Percentiles rank a stretch among this genome's conserved stretches.
Evolutionary conservation across 1,284 basidiomycete genomes (phyloP).

Genomic region (Polyporus tsugae): DNA sequence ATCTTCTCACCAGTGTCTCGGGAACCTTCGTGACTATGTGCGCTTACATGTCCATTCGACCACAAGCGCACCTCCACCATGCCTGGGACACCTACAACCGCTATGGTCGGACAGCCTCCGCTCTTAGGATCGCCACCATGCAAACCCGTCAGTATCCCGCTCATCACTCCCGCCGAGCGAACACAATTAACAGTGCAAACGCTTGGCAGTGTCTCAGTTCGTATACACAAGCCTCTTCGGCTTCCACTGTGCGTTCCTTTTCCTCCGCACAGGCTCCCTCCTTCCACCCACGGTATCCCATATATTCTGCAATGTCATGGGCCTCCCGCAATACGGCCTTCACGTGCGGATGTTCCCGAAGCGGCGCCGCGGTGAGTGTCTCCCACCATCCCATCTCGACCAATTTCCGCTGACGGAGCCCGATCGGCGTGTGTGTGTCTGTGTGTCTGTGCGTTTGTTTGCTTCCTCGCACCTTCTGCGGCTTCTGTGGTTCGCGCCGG

Average conservation of each 20-base stretch:
- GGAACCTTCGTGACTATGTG: conserved; percentile 4
- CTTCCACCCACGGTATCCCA: conserved; percentile 78
- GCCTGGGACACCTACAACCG: conserved; percentile 85
- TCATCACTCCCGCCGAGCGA: neutral
- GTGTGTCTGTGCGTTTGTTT: conserved; percentile 2
- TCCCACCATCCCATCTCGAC: neutral
- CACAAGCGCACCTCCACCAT: conserved; percentile 89
- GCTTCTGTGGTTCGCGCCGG: neutral
- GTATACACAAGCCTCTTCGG: conserved; percentile 93
- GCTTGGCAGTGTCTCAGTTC: conserved; percentile 79
- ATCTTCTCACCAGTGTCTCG: neutral
- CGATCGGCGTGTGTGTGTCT: conserved; percentile 8
- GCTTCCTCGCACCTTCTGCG: neutral
- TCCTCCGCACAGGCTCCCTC: conserved; percentile 79
- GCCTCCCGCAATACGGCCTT: conserved; percentile 67
- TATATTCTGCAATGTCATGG: conserved; percentile 95
- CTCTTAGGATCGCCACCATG: conserved; percentile 68
- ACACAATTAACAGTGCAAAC: neutral
- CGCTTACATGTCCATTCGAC: conserved; percentile 5
- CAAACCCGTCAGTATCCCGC: conserved; percentile 59
- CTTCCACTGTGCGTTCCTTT: conserved; percentile 87
- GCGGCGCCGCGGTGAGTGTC: conserved; percentile 38
- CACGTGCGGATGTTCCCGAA: conserved; percentile 45
- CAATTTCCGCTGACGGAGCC: conserved; percentile 14
- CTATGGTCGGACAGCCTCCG: conserved; percentile 68